A percentile compares a stretch with the other conserved stretches of the same genome.
Conservation (phyloP, 1,284 basidiomycete species). For the Cystobasidium sp. region DNA sequence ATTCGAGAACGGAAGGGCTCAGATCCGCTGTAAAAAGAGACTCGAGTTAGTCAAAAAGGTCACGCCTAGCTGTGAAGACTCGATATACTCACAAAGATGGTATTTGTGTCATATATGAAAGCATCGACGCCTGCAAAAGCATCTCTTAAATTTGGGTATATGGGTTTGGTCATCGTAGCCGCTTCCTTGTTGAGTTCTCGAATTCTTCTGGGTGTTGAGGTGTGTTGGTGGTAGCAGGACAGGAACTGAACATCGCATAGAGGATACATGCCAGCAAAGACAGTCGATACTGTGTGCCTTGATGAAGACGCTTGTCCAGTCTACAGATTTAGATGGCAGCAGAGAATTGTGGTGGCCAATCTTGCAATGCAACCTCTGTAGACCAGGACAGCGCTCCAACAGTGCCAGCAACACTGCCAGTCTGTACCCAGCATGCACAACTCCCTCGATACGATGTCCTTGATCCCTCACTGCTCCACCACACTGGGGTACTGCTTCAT, state of each 20-base stretch:
- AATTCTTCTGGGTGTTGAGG: neutral
- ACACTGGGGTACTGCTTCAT: neutral
- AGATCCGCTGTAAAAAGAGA: conserved; percentile 99
- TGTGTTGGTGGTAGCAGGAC: conserved; percentile 17
- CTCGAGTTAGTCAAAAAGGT: conserved; percentile 71
- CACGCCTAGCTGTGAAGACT: conserved; percentile 48
- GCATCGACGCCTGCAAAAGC: conserved; percentile 51
- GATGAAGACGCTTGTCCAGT: no score
- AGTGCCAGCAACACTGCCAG: no score
- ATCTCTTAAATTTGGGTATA: conserved; percentile 60
- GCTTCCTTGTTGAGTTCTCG: conserved; percentile 18
- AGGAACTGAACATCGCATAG: no score
- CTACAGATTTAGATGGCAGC: no score
- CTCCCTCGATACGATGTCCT: neutral
- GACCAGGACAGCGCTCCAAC: no score
- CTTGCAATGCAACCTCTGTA: no score
- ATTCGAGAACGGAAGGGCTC: conserved; percentile 56
- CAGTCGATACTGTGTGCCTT: no score
- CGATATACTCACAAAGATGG: conserved; percentile 21
- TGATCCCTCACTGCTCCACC: neutral
- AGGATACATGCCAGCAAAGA: no score
- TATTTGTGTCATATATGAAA: conserved; percentile 33
- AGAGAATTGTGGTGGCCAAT: no score
- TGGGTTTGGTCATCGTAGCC: conserved; percentile 77
- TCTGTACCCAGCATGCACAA: neutral